phyloP scores from a whole-genome alignment of 2,329 filamentous ascomycete species.

The Fusarium siculi region DNA sequence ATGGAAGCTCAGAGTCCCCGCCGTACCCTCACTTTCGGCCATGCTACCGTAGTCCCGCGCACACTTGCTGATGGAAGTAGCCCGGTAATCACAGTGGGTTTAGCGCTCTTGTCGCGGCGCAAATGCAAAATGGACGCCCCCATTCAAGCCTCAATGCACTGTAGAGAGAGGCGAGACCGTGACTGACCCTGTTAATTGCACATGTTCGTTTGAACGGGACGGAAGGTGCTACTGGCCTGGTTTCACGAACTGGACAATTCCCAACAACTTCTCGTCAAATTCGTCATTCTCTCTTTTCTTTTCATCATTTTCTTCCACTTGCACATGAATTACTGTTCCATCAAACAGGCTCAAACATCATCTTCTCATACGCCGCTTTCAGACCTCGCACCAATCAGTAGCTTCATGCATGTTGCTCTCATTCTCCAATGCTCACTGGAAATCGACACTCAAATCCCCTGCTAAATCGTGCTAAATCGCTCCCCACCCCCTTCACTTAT shows the following conservation, averaged over 20 bases:
- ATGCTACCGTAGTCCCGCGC: slow-evolving; percentile 22
- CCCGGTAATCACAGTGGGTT: slow-evolving; percentile 25
- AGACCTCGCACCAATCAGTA: slow-evolving; percentile 18
- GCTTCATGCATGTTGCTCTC: slow-evolving; percentile 23
- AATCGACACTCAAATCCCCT: slow-evolving; percentile 16
- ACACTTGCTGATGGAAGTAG: neutral
- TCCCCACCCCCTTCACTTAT: neutral
- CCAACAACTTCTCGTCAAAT: neutral
- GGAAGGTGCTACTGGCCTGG: slow-evolving; percentile 1
- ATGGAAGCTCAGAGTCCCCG: slow-evolving; percentile 26
- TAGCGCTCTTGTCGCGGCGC: slow-evolving; percentile 21
- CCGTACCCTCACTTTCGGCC: neutral
- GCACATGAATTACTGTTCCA: neutral
- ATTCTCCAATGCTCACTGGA: slow-evolving; percentile 3
- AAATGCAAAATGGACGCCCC: slow-evolving; percentile 2
- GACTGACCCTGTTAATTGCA: slow-evolving; percentile 6
- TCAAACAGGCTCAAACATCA: neutral
- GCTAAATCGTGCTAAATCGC: neutral
- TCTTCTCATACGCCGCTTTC: neutral
- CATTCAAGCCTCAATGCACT: slow-evolving; percentile 18
- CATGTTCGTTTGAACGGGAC: slow-evolving; percentile 15
- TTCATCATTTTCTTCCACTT: neutral
- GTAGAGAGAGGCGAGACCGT: slow-evolving; percentile 8
- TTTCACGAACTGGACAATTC: slow-evolving; percentile 1
- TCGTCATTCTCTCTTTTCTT: neutral